Evolutionary conservation across 176 grass and related monocot species (phyloP).

Genomic region (Bonia amplexicaulis): DNA sequence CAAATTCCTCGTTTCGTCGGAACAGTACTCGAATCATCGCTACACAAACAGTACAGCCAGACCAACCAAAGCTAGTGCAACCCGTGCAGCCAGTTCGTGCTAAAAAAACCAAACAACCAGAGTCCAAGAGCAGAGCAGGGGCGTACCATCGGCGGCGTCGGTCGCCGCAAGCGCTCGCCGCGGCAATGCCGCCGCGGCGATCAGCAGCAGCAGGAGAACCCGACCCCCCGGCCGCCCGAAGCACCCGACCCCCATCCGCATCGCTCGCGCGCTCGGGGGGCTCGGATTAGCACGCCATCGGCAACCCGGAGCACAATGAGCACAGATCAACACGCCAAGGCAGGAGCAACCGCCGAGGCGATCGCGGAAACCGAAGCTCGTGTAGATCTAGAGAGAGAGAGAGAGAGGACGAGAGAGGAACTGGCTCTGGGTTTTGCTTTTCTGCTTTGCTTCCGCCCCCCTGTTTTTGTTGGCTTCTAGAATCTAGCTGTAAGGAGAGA

Average conservation of each 20-base stretch:
- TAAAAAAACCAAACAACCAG: background rate
- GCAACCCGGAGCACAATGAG: background rate
- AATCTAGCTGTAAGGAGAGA: constrained; percentile 31
- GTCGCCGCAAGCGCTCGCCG: constrained; percentile 26
- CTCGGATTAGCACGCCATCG: background rate
- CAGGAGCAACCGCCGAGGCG: background rate
- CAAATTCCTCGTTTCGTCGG: background rate
- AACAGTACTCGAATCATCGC: background rate
- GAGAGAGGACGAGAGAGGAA: too few relatives aligned
- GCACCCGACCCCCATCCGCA: background rate
- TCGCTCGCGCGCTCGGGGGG: background rate
- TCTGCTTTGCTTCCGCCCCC: background rate
- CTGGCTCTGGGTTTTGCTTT: constrained; percentile 12
- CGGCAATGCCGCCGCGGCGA: constrained; percentile 35
- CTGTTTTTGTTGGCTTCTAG: constrained; percentile 55
- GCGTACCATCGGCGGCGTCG: constrained; percentile 37
- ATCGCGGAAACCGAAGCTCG: constrained; percentile 31
- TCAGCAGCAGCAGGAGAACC: background rate
- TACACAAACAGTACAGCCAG: background rate
- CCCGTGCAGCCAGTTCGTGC: background rate
- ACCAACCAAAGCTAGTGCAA: background rate
- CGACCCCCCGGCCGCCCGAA: background rate
- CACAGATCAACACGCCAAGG: background rate
- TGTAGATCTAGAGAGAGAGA: constrained; percentile 50
- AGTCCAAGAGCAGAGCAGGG: background rate